Evolutionary conservation across 768 basidiomycete species (phyloP), one percentile per base, ranked within the genome.

Genomic region (Dentipellis fragilis): DNA sequence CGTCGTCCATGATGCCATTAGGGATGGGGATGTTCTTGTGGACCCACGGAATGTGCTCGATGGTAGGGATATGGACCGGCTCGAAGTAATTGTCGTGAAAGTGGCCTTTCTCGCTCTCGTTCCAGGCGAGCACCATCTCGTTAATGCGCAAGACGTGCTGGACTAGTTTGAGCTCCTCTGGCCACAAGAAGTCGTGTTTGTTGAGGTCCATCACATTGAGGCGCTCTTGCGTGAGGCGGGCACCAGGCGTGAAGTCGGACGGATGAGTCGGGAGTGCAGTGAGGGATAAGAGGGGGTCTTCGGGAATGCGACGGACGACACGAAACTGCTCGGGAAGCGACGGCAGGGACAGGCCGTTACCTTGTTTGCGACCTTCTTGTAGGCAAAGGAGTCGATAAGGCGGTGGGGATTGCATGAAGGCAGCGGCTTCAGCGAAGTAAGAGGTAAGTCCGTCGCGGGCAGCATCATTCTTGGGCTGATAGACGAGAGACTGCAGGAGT

Each of bases 111-210:
- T 78, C 71, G 0, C 40, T 8, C 9, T 76, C 69, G 2, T 68
- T 56, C 73, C 72, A 79, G 0, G 75, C 72, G 36, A 79, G 71
- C 0, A 57, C 72, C 0, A 58, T 9, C 23, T 75, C 60, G 3
- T 73, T 67, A 14, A 54, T 19, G 17, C 52, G 59, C 54, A 76
- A 61, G 2, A 73, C 49, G n/a, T 72, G 62, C 34, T 72, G 65
- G 0, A 69, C 22, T 3, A 75, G 55, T 8, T 62, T 63, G 4
- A 58, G 55, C 47, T 75, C 73, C 19, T 69, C 68, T 0, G 63
- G 60, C 62, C 54, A 67, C 0, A 77, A 64, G 52, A 75, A 75
- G 1, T 46, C 57, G 0, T 49, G 53, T 10, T 29, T 35, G 12
- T 59, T 56, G 4, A 61, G 37, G 16, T 63, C 57, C 23, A 65